These are phyloP conservation scores for Osmanthus fragrans DNA, from an alignment of 257 asterid species.

Conservation along the genomic window DNA sequence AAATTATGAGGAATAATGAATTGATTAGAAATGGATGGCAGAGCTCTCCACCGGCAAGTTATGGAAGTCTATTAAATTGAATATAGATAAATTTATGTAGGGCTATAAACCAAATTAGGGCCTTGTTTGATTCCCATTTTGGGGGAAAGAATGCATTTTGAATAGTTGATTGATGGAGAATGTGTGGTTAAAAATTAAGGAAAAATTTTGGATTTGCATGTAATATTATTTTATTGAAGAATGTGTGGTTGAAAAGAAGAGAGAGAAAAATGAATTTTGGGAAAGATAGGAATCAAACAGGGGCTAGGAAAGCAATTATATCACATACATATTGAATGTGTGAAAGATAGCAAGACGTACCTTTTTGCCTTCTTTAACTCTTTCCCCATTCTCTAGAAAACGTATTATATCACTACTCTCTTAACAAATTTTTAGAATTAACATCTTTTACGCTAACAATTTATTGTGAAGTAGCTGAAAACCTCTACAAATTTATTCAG, in stretches of 20 bases:
- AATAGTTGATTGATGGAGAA: too few species aligned
- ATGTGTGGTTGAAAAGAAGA: too few species aligned
- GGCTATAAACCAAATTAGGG: neutral
- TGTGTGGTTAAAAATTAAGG: too few species aligned
- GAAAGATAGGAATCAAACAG: too few species aligned
- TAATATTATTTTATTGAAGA: too few species aligned
- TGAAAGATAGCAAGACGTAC: neutral
- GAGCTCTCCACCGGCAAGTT: neutral
- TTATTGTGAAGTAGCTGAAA: neutral
- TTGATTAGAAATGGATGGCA: neutral
- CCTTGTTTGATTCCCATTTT: too few species aligned
- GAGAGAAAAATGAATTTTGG: too few species aligned
- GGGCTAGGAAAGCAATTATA: neutral
- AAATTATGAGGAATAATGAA: neutral
- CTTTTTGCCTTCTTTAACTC: neutral
- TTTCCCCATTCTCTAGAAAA: neutral
- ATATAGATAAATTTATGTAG: neutral
- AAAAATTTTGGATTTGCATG: too few species aligned
- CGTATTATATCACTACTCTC: neutral
- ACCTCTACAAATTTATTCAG: neutral
- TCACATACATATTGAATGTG: neutral
- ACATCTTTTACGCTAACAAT: neutral
- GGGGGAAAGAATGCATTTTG: too few species aligned
- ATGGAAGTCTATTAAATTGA: slow-evolving; percentile 7
- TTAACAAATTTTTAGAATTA: neutral